These are phyloP conservation scores for Penicillium digitatum DNA, from an alignment of 2,329 filamentous ascomycete species.

Conservation along the genomic window DNA sequence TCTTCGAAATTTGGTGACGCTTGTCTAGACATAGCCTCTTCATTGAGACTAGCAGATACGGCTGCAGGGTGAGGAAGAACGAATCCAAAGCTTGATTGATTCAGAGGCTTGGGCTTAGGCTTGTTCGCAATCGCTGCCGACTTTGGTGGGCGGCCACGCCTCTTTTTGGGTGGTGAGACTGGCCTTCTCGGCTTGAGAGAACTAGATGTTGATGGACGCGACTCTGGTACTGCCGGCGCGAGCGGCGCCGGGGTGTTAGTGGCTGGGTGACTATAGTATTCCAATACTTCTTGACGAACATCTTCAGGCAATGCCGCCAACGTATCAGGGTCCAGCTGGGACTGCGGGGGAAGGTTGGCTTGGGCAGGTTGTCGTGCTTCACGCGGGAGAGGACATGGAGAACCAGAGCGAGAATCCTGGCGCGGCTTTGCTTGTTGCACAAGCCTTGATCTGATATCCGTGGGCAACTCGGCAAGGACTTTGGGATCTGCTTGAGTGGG, in stretches of 20 bases:
- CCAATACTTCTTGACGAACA: constrained; percentile 77
- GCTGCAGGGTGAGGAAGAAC: constrained; percentile 37
- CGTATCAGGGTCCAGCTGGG: constrained; percentile 80
- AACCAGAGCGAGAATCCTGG: constrained; percentile 24
- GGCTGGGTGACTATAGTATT: constrained; percentile 56
- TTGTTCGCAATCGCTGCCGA: constrained; percentile 52
- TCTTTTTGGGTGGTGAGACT: constrained; percentile 65
- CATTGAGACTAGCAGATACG: constrained; percentile 10
- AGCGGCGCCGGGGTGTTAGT: constrained; percentile 25
- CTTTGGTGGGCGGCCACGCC: constrained; percentile 51
- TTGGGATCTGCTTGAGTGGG: constrained; percentile 73
- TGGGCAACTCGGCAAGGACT: constrained; percentile 78
- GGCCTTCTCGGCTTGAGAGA: constrained; percentile 41
- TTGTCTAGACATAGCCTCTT: constrained; percentile 17
- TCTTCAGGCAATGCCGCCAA: constrained; percentile 80
- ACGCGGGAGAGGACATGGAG: constrained; percentile 34
- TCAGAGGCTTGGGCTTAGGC: constrained; percentile 48
- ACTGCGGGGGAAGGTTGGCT: constrained; percentile 55
- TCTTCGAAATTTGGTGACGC: constrained; percentile 31
- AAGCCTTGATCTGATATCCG: constrained; percentile 74
- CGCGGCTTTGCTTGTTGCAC: constrained; percentile 52
- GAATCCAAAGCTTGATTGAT: constrained; percentile 77
- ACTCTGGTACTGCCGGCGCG: constrained; percentile 44
- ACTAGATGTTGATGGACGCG: constrained; percentile 40
- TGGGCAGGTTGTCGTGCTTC: constrained; percentile 23